These are phyloP conservation scores for Adansonia rubrostipa DNA, from an alignment of 441 rosid species.

Conservation along the genomic window DNA sequence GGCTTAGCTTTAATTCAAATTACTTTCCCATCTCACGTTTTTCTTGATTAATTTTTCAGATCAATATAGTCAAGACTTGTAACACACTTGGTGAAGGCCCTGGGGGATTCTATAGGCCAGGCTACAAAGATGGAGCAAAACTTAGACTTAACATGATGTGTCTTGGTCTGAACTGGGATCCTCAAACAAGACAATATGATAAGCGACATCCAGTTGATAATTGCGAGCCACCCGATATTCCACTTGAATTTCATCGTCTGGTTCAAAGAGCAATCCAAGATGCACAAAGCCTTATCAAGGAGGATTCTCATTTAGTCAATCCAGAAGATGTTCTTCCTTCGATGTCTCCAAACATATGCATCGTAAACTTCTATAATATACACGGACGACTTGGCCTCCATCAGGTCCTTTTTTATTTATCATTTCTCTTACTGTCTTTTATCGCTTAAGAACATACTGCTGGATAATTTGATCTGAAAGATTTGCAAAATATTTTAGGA, in stretches of 20 bases:
- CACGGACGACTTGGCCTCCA: constrained; percentile 52
- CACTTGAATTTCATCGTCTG: constrained; percentile 33
- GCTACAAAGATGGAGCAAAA: constrained; percentile 47
- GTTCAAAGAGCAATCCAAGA: constrained; percentile 42
- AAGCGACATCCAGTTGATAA: constrained; percentile 23
- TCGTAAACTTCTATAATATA: constrained; percentile 45
- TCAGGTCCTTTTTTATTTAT: constrained; percentile 34
- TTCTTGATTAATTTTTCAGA: constrained; percentile 32
- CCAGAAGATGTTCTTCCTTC: constrained; percentile 41
- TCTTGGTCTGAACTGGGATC: constrained; percentile 49
- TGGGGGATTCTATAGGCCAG: constrained; percentile 47
- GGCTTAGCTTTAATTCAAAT: not conserved
- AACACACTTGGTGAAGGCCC: constrained; percentile 41
- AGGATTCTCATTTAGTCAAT: constrained; percentile 17
- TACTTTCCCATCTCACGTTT: not conserved
- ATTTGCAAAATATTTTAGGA: not conserved
- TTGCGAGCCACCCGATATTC: constrained; percentile 34
- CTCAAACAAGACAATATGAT: constrained; percentile 40
- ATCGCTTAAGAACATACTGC: not conserved
- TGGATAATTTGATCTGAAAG: not conserved
- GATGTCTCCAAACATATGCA: constrained; percentile 54
- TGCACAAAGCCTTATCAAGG: constrained; percentile 37
- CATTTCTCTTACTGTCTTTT: not conserved
- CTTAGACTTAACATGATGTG: constrained; percentile 52
- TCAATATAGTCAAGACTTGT: constrained; percentile 43